phyloP scores from a whole-genome alignment of 345 rosid genomes.

The Litchi chinensis region DNA sequence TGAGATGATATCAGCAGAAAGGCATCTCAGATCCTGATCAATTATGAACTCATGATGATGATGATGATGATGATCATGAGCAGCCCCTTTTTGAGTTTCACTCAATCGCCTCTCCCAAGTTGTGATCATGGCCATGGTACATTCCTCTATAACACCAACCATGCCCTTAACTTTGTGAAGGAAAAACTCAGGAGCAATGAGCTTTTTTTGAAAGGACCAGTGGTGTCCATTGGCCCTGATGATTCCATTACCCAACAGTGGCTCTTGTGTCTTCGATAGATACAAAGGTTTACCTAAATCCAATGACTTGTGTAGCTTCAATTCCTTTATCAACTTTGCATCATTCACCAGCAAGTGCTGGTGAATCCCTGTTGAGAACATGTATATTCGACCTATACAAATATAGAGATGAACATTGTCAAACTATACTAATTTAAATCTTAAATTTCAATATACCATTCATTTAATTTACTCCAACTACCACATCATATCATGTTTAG shows the following conservation, averaged over 20 bases:
- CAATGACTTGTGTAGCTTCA: slow-evolving; percentile 29
- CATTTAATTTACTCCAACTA: no score
- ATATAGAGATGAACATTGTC: no score
- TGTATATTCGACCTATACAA: slow-evolving; percentile 24
- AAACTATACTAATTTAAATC: no score
- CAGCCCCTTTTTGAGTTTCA: slow-evolving; percentile 11
- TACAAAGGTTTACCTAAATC: slow-evolving; percentile 31
- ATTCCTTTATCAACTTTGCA: slow-evolving; percentile 22
- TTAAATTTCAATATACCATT: no score
- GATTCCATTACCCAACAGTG: slow-evolving; percentile 38
- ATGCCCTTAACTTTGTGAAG: slow-evolving; percentile 33
- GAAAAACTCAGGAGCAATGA: slow-evolving; percentile 39
- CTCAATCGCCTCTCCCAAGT: slow-evolving; percentile 19
- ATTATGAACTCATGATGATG: no score
- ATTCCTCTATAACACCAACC: slow-evolving; percentile 35
- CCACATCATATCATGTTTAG: no score
- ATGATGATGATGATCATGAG: no score
- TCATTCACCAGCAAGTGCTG: slow-evolving; percentile 21
- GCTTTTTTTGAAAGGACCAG: slow-evolving; percentile 35
- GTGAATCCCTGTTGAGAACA: slow-evolving; percentile 29
- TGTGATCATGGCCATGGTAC: slow-evolving; percentile 14
- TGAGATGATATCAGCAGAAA: slow-evolving; percentile 34
- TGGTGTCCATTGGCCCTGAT: slow-evolving; percentile 25
- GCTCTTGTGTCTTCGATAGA: slow-evolving; percentile 10
- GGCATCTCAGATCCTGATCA: slow-evolving; percentile 28